A percentile compares a stretch with the other conserved stretches of the same genome.
These are phyloP conservation scores for Tirmania nivea DNA, from an alignment of 495 filamentous ascomycete genomes.

Conservation along the genomic window DNA sequence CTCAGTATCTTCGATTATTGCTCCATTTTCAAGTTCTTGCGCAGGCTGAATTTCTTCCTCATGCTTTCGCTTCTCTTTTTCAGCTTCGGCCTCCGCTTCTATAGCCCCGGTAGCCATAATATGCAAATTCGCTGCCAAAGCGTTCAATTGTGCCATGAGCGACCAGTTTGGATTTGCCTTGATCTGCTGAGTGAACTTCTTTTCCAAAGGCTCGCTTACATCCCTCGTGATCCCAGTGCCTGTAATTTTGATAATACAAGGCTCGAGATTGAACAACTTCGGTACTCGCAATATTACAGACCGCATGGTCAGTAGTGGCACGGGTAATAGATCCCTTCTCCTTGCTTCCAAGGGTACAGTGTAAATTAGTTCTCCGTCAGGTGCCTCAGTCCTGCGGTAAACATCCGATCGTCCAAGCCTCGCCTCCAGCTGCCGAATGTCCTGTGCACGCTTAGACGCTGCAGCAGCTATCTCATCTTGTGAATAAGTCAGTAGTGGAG, in stretches of 20 bases:
- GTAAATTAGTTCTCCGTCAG: conserved; percentile 43
- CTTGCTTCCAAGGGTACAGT: conserved; percentile 51
- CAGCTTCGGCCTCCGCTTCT: conserved; percentile 8
- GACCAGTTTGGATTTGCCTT: conserved; percentile 35
- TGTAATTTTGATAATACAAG: conserved; percentile 39
- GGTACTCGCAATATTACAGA: conserved; percentile 51
- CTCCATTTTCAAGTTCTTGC: conserved; percentile 2
- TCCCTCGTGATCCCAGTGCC: conserved; percentile 40
- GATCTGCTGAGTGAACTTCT: conserved; percentile 40
- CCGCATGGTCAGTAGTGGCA: conserved; percentile 38
- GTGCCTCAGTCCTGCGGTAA: conserved; percentile 37
- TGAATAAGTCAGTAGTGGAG: conserved; percentile 28
- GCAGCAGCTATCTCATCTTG: conserved; percentile 37
- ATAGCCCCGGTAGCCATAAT: conserved; percentile 30
- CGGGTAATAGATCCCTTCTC: conserved; percentile 38
- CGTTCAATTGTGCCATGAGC: conserved; percentile 57
- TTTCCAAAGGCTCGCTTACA: conserved; percentile 39
- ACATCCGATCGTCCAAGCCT: conserved; percentile 46
- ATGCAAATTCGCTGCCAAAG: conserved; percentile 52
- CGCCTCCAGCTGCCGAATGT: conserved; percentile 56
- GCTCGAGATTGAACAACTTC: conserved; percentile 47
- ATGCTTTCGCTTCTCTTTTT: conserved; percentile 7
- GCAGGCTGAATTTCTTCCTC: not conserved
- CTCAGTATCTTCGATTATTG: not conserved
- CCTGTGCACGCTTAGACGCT: conserved; percentile 38